Conservation (phyloP, 106 monocot species). For the Dioscorea dumetorum region DNA sequence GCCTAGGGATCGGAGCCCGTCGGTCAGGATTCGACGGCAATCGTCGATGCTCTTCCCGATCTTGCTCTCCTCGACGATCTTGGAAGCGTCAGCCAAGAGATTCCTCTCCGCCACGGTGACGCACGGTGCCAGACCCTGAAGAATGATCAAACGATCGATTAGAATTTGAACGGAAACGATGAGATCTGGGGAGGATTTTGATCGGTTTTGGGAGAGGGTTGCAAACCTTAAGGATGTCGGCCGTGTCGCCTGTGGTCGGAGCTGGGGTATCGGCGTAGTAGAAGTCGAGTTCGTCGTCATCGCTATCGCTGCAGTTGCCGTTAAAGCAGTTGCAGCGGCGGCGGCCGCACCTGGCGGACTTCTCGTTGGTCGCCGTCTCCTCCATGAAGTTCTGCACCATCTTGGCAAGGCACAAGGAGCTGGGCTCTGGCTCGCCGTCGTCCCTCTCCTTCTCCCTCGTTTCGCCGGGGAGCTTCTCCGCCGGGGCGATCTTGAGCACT, state of each 20-base stretch:
- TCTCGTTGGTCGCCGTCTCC: constrained; percentile 26
- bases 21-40: constrained; percentile 20
- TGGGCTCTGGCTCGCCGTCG: constrained; percentile 43
- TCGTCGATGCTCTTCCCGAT: constrained; percentile 11
- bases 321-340: constrained; percentile 80
- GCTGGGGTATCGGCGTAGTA: constrained; percentile 4
- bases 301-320: constrained; percentile 54
- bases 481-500: constrained; percentile 26
- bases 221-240: constrained; percentile 56
- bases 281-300: constrained; percentile 55
- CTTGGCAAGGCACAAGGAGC: constrained; percentile 69
- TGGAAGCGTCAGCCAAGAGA: constrained; percentile 61
- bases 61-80: constrained; percentile 30
- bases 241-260: constrained; percentile 7
- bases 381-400: constrained; percentile 90
- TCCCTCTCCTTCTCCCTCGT: constrained; percentile 11
- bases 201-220: neutral
- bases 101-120: constrained; percentile 52
- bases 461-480: constrained; percentile 22
- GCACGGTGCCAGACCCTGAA: constrained; percentile 52
- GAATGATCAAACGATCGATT: constrained; percentile 1
- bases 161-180: too few species aligned
- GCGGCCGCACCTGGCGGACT: constrained; percentile 32
- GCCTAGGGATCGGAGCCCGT: constrained; percentile 32
- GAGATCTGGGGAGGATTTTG: neutral